Base-by-base conservation (phyloP, 345 rosid genomes). In the Lepidium sativum region DNA sequence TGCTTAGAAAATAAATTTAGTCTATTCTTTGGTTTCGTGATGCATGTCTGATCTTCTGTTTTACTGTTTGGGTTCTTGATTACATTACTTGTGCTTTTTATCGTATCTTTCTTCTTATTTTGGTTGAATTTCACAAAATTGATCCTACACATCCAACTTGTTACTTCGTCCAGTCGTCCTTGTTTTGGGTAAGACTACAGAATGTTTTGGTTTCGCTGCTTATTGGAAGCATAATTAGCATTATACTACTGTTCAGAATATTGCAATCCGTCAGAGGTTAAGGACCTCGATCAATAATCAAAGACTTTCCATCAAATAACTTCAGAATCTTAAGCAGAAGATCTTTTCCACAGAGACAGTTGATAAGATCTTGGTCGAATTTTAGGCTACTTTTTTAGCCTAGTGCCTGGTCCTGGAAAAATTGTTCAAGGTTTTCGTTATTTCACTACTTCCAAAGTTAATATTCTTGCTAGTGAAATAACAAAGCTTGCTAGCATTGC, bases 401-500 rank as follows among this genome's bases (percentile, higher is more conserved):
- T 21, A 3, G 3, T 21, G 3, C 25, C 25, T 21, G 25, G 25
- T 21, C 25, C 25, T 61, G 20, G 32, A 42, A 4, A 60, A 21
- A 7, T 20, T 15, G 2, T 7, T 21, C 2, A 45, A n/a, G 1
- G 13, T 1, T 12, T 4, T 39, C 11, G 15, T 59, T 37, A 27
- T 42, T 42, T 25, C 37, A 27, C 16, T 0, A n/a, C 56, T 14
- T 9, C 1, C 7, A 37, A 59, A 14, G 34, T 49, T 14, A 48
- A 21, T 10, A 1, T 32, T 13, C 15, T 16, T n/a, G 1, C 13
- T 3, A 43, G 42, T 4, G 47, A 23, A 13, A 53, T 66, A 10
- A 54, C 67, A 10, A 21, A 21, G 38, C 67, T 71, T 62, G 68
- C 71, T 31, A 33, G 50, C 67, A 1, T 10, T 78, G 18, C 72